A percentile compares a stretch with the other conserved stretches of the same genome.
These are phyloP conservation scores for Alternaria rosae DNA, from an alignment of 2,329 filamentous ascomycete genomes.

Conservation along the genomic window DNA sequence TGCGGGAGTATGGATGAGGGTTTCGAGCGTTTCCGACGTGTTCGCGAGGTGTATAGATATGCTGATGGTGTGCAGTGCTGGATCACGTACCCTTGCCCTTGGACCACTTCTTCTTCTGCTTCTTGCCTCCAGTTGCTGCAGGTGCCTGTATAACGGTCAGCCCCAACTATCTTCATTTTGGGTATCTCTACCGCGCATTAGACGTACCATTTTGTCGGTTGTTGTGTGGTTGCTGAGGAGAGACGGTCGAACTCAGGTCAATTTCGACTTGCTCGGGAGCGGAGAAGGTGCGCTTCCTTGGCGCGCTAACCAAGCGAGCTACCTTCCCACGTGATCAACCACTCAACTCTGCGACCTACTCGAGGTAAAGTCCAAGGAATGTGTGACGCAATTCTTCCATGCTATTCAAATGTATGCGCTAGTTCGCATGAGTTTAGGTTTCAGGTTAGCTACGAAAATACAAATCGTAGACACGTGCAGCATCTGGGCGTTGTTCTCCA, in stretches of 20 bases:
- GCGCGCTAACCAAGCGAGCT: slow-evolving; percentile 35
- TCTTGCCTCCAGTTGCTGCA: slow-evolving; percentile 73
- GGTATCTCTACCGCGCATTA: neutral
- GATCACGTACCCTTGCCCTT: slow-evolving; percentile 65
- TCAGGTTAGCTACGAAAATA: neutral
- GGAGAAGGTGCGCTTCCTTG: slow-evolving; percentile 26
- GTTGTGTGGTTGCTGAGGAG: slow-evolving; percentile 47
- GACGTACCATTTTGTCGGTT: slow-evolving; percentile 54
- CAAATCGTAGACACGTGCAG: neutral
- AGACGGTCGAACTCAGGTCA: slow-evolving; percentile 20
- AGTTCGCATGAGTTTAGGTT: neutral
- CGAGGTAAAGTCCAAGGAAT: neutral
- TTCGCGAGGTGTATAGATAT: slow-evolving; percentile 9
- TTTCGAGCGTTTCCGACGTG: neutral
- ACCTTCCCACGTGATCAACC: neutral
- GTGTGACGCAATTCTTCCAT: neutral
- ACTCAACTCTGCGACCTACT: neutral
- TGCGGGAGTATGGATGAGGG: neutral
- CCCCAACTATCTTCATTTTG: neutral
- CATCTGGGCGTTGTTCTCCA: neutral
- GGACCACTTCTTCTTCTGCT: slow-evolving; percentile 84
- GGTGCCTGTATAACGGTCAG: slow-evolving; percentile 47
- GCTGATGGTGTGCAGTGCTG: slow-evolving; percentile 26
- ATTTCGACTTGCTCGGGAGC: slow-evolving; percentile 21
- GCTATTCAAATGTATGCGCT: neutral